Evolutionary conservation across 2,329 filamentous ascomycete genomes (phyloP).

Genomic region (Colletotrichum coccodes): DNA sequence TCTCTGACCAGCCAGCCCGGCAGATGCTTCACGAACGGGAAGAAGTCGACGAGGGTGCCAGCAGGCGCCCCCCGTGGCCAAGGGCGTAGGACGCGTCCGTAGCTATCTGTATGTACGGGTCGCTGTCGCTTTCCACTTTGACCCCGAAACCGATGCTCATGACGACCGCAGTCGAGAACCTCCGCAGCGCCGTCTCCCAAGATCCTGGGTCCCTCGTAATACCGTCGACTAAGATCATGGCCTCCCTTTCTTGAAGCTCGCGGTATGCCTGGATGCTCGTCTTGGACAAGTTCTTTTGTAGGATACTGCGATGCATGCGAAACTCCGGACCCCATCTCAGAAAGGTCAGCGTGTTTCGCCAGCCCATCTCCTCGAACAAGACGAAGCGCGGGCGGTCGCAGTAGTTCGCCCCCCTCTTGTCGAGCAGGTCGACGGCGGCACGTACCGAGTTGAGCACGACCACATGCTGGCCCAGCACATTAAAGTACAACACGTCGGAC

Average conservation of each 20-base stretch:
- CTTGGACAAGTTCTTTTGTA: conserved; percentile 54
- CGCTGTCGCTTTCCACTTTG: conserved; percentile 45
- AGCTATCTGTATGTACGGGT: conserved; percentile 44
- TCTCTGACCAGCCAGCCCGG: conserved; percentile 47
- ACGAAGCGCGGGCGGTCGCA: conserved; percentile 55
- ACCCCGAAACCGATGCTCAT: conserved; percentile 56
- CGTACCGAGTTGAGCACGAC: conserved; percentile 55
- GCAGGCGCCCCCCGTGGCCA: conserved; percentile 47
- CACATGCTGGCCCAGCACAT: conserved; percentile 43
- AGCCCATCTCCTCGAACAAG: conserved; percentile 54
- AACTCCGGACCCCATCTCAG: conserved; percentile 53
- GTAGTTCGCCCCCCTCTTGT: conserved; percentile 56
- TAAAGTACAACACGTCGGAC: conserved; percentile 43
- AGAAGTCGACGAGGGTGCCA: conserved; percentile 57
- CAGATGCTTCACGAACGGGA: conserved; percentile 53
- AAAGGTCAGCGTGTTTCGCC: conserved; percentile 57
- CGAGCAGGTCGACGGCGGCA: conserved; percentile 54
- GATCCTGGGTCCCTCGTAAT: conserved; percentile 43
- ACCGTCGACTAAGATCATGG: conserved; percentile 38
- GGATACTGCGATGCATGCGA: conserved; percentile 51
- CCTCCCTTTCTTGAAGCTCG: conserved; percentile 37
- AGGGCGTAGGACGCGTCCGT: conserved; percentile 36
- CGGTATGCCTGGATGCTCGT: conserved; percentile 45
- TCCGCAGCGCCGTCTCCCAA: conserved; percentile 49
- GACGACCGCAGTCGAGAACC: conserved; percentile 53